Base-by-base conservation (phyloP, 352 stramenopile species). In the Phytophthora colocasiae region DNA sequence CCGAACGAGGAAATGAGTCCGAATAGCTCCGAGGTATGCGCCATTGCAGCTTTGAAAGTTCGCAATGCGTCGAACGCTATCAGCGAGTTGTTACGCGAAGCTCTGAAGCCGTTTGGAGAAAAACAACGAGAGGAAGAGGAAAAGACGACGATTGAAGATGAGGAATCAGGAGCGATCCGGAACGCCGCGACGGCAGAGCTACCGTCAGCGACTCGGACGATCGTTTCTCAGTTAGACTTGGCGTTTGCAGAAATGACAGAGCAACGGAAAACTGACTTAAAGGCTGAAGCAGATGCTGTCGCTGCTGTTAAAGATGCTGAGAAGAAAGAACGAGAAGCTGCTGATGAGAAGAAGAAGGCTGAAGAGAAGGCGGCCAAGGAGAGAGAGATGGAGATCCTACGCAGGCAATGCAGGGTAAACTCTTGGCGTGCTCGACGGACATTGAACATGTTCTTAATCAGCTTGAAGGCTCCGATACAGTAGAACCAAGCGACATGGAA, bases 101-200 rank as follows among this genome's bases (percentile, higher is more conserved):
- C 79, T 5, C 43, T 89, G 3, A 79, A 82, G 34, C 81, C 81
- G 12, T 88, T 90, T 24, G 73, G 87, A 44, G 67, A 71, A 6
- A 58, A 68, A 32, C 59, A 59, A 31, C 64, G 73, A 32, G 73
- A 80, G 41, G 52, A 77, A n/a, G 66, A 83, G 8, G 53, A 73
- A 12, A 64, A 81, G 8, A 61, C 57, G 0, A 12, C 60, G n/a
- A n/a, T n/a, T 1, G 48, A 60, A 29, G 40, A 64, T 34, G 55
- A 71, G 39, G 58, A 59, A 31, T 12, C 19, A 29, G 43, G 17
- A 48, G 58, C 31, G 11, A 63, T 71, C 24, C 48, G 36, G 6
- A 69, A 64, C 6, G 55, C 58, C 6, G 65, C 59, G 3, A 45
- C 26, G 5, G 56, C 65, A 4, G 51, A 76, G 6, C 40, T 86